Base-by-base conservation (phyloP, 2,329 filamentous ascomycete species). In the Calonectria pseudoreteaudii region DNA sequence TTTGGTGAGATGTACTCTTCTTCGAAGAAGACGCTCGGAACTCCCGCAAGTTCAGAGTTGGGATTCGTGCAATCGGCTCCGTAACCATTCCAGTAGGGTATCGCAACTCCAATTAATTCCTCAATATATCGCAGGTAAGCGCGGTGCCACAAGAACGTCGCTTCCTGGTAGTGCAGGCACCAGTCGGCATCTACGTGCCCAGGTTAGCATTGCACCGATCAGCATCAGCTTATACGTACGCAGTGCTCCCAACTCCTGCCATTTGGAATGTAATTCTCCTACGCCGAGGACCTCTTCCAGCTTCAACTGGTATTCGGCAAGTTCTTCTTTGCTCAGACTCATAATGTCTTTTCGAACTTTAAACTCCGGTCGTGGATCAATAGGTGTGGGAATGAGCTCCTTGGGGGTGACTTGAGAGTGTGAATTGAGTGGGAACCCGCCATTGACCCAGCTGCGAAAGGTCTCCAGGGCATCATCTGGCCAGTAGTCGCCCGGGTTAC, bases 111-210 rank as follows among this genome's bases (percentile, higher is more conserved):
- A 30, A 74, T 74, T 1, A 71, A 36, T 8, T 70, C 65, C 36
- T 74, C 68, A 23, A 74, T 68, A 44, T 74, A 74, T n/a, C 28
- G 44, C 20, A 74, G 41, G 28, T 67, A 68, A 20, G 68, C 68
- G 26, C 71, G 60, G 18, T 74, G 71, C 71, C 71, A 74, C 2
- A 71, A 26, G 36, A 74, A 74, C 1, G 71, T 71, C 11, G 68
- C 71, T 44, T 71, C 71, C 34, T 74, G 68, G 20, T 74, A 74
- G 30, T 74, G 71, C 16, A 74, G 47, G 28, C 71, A 74, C 71
- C 68, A 74, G 34, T 74, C 50, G 20, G 71, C 68, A 26, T 74
- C 70, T 72, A 13, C 2, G 9, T 3, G 16, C 20, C 8, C 7
- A 34, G 52, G 56, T 60, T n/a, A 60, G 56, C 34, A 60, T 30